A percentile compares a stretch with the other conserved stretches of the same genome.
These are phyloP conservation scores for Vigna reflexopilosa DNA, from an alignment of 306 rosid species.

Conservation along the genomic window DNA sequence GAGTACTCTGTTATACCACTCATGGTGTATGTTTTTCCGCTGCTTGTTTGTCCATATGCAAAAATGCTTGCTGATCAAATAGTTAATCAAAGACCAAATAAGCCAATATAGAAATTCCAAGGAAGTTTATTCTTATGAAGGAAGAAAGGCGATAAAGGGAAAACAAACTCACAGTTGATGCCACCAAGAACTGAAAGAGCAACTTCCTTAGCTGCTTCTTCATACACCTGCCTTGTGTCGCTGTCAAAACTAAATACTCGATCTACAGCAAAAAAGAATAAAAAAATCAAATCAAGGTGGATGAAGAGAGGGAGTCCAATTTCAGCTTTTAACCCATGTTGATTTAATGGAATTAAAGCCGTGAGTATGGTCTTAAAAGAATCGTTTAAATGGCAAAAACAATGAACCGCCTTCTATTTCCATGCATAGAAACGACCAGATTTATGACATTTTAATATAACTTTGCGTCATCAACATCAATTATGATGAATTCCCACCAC, in stretches of 20 bases:
- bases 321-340: constrained; percentile 23
- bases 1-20: constrained; percentile 78
- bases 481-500: constrained; percentile 24
- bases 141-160: constrained; percentile 23
- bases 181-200: constrained; percentile 90
- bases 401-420: neutral
- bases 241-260: constrained; percentile 76
- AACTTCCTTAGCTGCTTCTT: constrained; percentile 90
- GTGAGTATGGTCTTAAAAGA: neutral
- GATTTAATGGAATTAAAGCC: constrained; percentile 29
- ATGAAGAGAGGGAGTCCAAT: constrained; percentile 34
- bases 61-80: constrained; percentile 81
- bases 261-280: constrained; percentile 59
- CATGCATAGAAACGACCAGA: constrained; percentile 19
- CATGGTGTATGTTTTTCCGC: constrained; percentile 95
- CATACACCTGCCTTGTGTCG: constrained; percentile 82
- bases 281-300: constrained; percentile 33
- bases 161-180: constrained; percentile 74
- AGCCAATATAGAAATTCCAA: constrained; percentile 14
- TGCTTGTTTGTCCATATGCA: constrained; percentile 99
- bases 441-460: constrained; percentile 26
- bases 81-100: constrained; percentile 39
- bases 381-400: no score
- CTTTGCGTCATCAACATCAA: constrained; percentile 17
- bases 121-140: constrained; percentile 28